Evolutionary conservation across 2,329 filamentous ascomycete genomes (phyloP).

Genomic region (Xylariaceae sp.): DNA sequence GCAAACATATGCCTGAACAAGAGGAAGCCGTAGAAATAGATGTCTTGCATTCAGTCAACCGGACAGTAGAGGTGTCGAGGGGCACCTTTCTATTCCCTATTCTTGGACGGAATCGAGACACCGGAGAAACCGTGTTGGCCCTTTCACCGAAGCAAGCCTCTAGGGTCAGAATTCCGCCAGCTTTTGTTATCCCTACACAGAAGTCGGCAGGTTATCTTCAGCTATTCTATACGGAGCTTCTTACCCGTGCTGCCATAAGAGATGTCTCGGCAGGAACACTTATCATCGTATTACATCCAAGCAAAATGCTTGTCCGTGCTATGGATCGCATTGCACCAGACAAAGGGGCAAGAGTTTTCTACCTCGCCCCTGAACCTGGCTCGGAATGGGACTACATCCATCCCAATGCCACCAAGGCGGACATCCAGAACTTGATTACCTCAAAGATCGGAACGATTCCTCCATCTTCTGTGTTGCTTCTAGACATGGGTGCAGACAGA

Average conservation of each 20-base stretch:
- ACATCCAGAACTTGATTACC: neutral
- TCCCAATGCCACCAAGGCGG: slow-evolving; percentile 5
- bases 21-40: slow-evolving; percentile 1
- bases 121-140: neutral
- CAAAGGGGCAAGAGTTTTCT: slow-evolving; percentile 1
- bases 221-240: slow-evolving; percentile 9
- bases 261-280: neutral
- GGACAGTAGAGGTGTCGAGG: neutral
- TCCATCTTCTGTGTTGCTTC: neutral
- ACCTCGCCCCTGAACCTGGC: neutral
- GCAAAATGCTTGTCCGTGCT: neutral
- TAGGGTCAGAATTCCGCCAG: neutral
- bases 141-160: slow-evolving; percentile 5
- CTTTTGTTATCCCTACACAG: neutral
- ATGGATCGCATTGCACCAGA: slow-evolving; percentile 1
- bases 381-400: slow-evolving; percentile 8
- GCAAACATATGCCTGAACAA: neutral
- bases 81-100: slow-evolving; percentile 4
- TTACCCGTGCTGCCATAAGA: slow-evolving; percentile 7
- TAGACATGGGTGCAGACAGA: too few species aligned
- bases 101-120: neutral
- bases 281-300: slow-evolving; percentile 4
- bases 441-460: neutral
- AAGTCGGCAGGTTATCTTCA: neutral
- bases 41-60: slow-evolving; percentile 1